Evolutionary conservation across 768 basidiomycete species (phyloP).

Genomic region (Boletus fagicola): DNA sequence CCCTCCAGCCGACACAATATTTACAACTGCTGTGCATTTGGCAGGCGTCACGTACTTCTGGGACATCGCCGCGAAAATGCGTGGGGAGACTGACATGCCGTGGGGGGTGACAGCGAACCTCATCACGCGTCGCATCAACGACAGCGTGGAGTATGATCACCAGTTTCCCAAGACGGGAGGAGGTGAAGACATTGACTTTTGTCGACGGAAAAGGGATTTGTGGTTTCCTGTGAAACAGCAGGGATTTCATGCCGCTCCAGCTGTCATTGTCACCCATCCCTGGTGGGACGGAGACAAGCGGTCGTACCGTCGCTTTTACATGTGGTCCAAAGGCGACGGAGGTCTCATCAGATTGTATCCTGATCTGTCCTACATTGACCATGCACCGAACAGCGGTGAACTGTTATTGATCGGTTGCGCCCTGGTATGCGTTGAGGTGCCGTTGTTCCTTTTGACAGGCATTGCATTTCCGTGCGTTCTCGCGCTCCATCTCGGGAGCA

Average conservation of each 20-base stretch:
- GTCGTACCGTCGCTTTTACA: slow-evolving; percentile 53
- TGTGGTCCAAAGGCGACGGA: slow-evolving; percentile 60
- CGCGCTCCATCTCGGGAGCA: slow-evolving; percentile 24
- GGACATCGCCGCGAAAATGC: slow-evolving; percentile 54
- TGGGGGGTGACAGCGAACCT: slow-evolving; percentile 67
- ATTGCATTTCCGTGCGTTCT: slow-evolving; percentile 9
- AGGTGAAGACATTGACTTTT: slow-evolving; percentile 63
- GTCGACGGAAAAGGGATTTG: slow-evolving; percentile 43
- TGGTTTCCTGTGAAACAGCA: slow-evolving; percentile 35
- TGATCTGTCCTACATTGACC: slow-evolving; percentile 43
- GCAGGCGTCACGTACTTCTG: slow-evolving; percentile 61
- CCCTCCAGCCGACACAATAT: slow-evolving; percentile 46
- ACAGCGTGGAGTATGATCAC: slow-evolving; percentile 45
- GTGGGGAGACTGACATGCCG: slow-evolving; percentile 42
- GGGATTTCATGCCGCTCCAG: slow-evolving; percentile 49
- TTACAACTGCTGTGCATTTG: slow-evolving; percentile 53
- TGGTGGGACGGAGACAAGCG: slow-evolving; percentile 51
- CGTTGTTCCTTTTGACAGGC: slow-evolving; percentile 16
- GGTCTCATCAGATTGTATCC: slow-evolving; percentile 49
- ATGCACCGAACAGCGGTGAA: slow-evolving; percentile 51
- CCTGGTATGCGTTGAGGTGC: slow-evolving; percentile 12
- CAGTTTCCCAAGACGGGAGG: slow-evolving; percentile 62
- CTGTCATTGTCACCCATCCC: slow-evolving; percentile 53
- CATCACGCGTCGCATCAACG: slow-evolving; percentile 45
- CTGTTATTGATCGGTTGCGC: slow-evolving; percentile 32